Evolutionary conservation across 176 grass and related monocot genomes (phyloP), one percentile per base, ranked within the genome.

Genomic region (Rhynchospora pubera): DNA sequence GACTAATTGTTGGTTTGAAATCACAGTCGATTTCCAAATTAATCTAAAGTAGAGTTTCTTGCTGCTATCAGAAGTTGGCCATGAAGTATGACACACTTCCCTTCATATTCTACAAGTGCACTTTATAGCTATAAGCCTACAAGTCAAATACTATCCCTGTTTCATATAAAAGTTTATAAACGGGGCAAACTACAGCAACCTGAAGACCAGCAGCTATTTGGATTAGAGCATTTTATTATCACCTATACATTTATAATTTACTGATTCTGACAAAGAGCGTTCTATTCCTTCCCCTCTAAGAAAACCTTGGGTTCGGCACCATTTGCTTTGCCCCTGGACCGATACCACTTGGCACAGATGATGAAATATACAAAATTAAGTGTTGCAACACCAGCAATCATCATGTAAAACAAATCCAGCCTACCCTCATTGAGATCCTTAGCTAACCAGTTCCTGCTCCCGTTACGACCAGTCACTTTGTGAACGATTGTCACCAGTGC

Each of bases 381-480:
- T 0, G 19, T 62, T 0, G 84, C 75, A 3, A 90, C 59, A 68
- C 51, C 78, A 0, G 91, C 94, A 39, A 85, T 62, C 22, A 87
- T 16, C 14, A 84, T 87, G 79, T 97, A 97, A 87, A 78, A 92
- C 11, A 88, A 84, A 72, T 97, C 94, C 2, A 97, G 51, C 34
- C 88, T 86, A 0, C 83, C 92, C 7, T 48, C 5, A 60, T 91
- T 82, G 0, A 94, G 81, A 86, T 94, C 82, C 69, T 89, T 46
- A n/a, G 87, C 61, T 1, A 94, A 83, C 87, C 94, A 92, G 21
- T 83, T 85, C 12, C 84, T 81, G 2, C 61, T 78, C 0, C 90
- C 85, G 0, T 11, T 3, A 7, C 62, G 82, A 5, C 85, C 65
- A 0, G 94, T 97, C 3, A 44, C 58, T 21, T 39, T 61, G 39